A percentile compares a stretch with the other conserved stretches of the same genome.
Conservation (phyloP, 352 stramenopile genomes). For the Globisporangium rhizosaccharum region DNA sequence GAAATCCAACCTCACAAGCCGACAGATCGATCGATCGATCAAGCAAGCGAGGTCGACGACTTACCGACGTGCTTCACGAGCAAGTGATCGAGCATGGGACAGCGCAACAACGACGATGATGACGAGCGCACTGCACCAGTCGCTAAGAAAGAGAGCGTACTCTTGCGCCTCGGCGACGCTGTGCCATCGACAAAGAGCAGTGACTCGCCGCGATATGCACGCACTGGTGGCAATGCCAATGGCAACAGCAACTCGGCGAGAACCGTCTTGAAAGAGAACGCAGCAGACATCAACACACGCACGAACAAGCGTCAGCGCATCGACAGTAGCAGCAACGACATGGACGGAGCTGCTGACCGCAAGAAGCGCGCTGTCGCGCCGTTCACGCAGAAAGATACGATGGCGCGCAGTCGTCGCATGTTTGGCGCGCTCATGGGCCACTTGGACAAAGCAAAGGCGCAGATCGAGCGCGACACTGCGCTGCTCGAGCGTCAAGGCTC, state of each 20-base stretch:
- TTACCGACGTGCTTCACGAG: too few relatives aligned
- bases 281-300: neutral
- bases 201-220: too few relatives aligned
- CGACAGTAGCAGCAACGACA: conserved; percentile 14
- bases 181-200: too few relatives aligned
- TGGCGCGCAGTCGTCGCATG: conserved; percentile 70
- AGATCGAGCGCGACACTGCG: conserved; percentile 72
- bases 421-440: conserved; percentile 81
- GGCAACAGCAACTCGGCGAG: neutral
- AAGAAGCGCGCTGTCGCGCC: conserved; percentile 54
- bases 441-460: conserved; percentile 70
- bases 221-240: conserved; percentile 1
- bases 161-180: conserved; percentile 22
- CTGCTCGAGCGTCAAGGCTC: conserved; percentile 69
- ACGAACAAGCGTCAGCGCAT: conserved; percentile 17
- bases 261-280: too few relatives aligned
- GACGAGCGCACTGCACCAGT: too few relatives aligned
- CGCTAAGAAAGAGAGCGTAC: conserved; percentile 7
- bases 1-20: too few relatives aligned
- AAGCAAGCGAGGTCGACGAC: too few relatives aligned
- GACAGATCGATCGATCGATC: too few relatives aligned
- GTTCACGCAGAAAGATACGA: conserved; percentile 25
- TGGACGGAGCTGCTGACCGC: conserved; percentile 10
- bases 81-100: too few relatives aligned
- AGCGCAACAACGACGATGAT: too few relatives aligned